Base-by-base conservation (phyloP, 768 basidiomycete genomes). In the Arthromyces matolae region DNA sequence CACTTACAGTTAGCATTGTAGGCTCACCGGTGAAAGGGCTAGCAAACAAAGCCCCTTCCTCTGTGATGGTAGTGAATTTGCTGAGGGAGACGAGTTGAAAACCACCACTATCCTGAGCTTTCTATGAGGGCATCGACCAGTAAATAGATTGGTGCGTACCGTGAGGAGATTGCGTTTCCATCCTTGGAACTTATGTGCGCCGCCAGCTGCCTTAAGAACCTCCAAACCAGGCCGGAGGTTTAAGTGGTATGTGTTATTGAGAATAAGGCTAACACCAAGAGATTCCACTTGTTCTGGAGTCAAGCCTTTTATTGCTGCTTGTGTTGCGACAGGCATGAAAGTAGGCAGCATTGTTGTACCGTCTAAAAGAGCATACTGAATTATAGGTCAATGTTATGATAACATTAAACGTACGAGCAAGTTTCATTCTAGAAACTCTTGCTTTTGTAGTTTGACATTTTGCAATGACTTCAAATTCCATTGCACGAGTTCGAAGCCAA, bases 301-400 rank as follows among this genome's bases (percentile, higher is more conserved):
- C n/a, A 94, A 68, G 3, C 91, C 90, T 66, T 95, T 95, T 60
- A 94, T 90, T 5, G 91, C 87, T 14, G 86, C 90, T 61, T 94
- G 92, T 4, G 92, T 94, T 3, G 90, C 91, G 8, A 93, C 90
- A 3, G 91, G 92, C 92, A 93, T 94, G 58, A 94, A 94, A 0
- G 91, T 90, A 2, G 91, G 91, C 16, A 93, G 70, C 74, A 86
- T 80, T 2, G 90, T 93, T 31, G 77, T 69, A 8, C 89, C 89
- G 70, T 92, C 89, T 90, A 51, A 19, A 54, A 14, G 13, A 8
- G 16, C 36, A 25, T 8, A 45, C 35, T 12, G 46, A 29, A 39
- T 24, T 47, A 25, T 3, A 39, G 32, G 28, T 20, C 27, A 32
- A 32, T 45, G 48, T 50, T 25, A 47, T 10, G 49, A 35, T 24